Evolutionary conservation across 495 filamentous ascomycete species (phyloP).

Genomic region (Aspergillus baeticus): DNA sequence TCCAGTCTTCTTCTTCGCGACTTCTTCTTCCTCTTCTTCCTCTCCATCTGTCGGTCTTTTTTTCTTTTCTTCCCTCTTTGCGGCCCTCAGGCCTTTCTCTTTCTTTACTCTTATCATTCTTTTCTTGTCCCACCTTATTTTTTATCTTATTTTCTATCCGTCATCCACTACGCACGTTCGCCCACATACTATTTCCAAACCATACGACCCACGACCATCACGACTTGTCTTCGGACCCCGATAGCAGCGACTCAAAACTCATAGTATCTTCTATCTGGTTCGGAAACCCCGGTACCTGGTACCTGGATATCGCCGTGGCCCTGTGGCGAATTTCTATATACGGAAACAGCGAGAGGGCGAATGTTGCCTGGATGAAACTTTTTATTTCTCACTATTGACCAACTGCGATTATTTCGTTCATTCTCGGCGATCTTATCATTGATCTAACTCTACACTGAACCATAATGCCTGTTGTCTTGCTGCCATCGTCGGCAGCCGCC

Average conservation of each 20-base stretch:
- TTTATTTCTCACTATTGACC: slow-evolving; percentile 31
- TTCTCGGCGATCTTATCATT: slow-evolving; percentile 7
- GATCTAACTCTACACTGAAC: slow-evolving; percentile 26
- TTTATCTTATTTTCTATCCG: slow-evolving; percentile 10
- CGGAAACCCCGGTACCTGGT: neutral
- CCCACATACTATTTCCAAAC: slow-evolving; percentile 46
- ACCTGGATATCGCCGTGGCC: slow-evolving; percentile 4
- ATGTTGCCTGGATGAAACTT: slow-evolving; percentile 44
- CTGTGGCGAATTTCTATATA: slow-evolving; percentile 1
- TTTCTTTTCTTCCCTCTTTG: slow-evolving; percentile 41
- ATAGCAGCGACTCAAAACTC: neutral
- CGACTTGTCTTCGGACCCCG: slow-evolving; percentile 8
- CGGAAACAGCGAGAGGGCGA: slow-evolving; percentile 28
- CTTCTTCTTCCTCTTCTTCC: slow-evolving; percentile 21
- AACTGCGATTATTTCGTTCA: slow-evolving; percentile 29
- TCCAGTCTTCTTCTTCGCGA: slow-evolving; percentile 8
- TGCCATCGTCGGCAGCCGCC: slow-evolving; percentile 93
- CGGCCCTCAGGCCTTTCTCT: slow-evolving; percentile 53
- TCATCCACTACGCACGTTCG: slow-evolving; percentile 37
- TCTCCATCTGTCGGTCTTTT: slow-evolving; percentile 15
- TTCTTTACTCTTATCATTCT: slow-evolving; percentile 43
- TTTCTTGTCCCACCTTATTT: slow-evolving; percentile 37
- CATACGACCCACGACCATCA: slow-evolving; percentile 16
- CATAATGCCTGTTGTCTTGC: slow-evolving; percentile 86
- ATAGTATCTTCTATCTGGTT: neutral